Percentiles rank a stretch among this genome's conserved stretches.
Evolutionary conservation across 176 grass and related monocot species (phyloP).

Genomic region (Oryza brachyantha): DNA sequence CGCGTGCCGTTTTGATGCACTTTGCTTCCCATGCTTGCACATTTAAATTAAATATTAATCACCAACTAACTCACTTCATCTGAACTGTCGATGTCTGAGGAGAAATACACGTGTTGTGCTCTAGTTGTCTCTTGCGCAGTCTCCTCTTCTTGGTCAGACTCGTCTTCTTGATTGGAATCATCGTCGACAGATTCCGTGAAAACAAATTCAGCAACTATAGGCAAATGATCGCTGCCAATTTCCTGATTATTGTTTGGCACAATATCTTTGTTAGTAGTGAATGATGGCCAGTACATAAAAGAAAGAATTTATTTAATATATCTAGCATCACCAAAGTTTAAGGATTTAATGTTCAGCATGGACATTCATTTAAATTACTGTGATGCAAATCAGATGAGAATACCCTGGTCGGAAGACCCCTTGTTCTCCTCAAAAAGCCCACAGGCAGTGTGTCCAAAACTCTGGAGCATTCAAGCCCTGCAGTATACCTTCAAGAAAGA

Average conservation of each 20-base stretch:
- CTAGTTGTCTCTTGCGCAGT: neutral
- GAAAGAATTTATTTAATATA: neutral
- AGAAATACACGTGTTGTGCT: constrained; percentile 15
- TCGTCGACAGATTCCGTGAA: constrained; percentile 34
- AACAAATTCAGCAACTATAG: constrained; percentile 72
- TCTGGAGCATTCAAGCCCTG: constrained; percentile 67
- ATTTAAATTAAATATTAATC: constrained; percentile 4
- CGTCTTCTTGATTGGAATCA: constrained; percentile 10
- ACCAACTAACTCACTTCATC: constrained; percentile 13
- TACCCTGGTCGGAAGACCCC: constrained; percentile 82
- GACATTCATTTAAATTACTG: neutral
- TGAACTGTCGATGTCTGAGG: neutral
- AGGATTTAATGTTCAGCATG: neutral
- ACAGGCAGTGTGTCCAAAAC: constrained; percentile 72
- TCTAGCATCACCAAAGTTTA: constrained; percentile 5
- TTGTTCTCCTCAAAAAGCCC: constrained; percentile 50
- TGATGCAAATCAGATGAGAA: neutral
- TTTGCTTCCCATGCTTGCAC: neutral
- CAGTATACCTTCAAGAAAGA: constrained; percentile 58
- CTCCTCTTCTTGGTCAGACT: constrained; percentile 10
- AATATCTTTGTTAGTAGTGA: neutral
- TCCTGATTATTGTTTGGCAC: constrained; percentile 43
- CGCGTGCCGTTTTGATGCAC: neutral
- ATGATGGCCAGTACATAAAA: neutral
- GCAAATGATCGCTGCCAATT: constrained; percentile 83